These are phyloP conservation scores for Flaveria floridana DNA, from an alignment of 140 eudicot species.

Conservation along the genomic window DNA sequence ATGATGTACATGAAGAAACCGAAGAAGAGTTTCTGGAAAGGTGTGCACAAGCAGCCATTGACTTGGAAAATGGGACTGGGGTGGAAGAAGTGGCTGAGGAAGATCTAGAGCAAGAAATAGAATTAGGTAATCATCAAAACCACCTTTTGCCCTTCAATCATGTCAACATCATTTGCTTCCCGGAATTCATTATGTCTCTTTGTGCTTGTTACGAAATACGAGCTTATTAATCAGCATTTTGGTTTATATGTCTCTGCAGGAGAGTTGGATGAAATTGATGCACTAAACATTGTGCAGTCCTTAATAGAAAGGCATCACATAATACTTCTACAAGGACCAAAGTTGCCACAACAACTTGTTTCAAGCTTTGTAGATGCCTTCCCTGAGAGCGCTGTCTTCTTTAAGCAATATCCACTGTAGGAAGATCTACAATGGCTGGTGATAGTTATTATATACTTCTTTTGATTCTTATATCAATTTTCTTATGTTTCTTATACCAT, in stretches of 20 bases:
- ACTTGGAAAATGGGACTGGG: slow-evolving; percentile 58
- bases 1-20: slow-evolving; percentile 68
- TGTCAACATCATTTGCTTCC: background rate
- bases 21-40: slow-evolving; percentile 76
- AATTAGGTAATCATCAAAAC: slow-evolving; percentile 47
- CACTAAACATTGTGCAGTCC: slow-evolving; percentile 32
- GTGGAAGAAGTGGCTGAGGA: slow-evolving; percentile 65
- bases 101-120: slow-evolving; percentile 64
- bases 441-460: background rate
- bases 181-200: background rate
- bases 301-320: slow-evolving; percentile 50
- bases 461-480: background rate
- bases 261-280: slow-evolving; percentile 52
- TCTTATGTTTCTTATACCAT: too few relatives aligned
- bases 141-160: slow-evolving; percentile 18
- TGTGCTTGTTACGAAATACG: background rate
- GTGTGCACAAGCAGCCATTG: slow-evolving; percentile 69
- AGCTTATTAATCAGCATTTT: background rate
- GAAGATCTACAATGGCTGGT: slow-evolving; percentile 3
- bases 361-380: slow-evolving; percentile 49
- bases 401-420: slow-evolving; percentile 28
- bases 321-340: slow-evolving; percentile 39
- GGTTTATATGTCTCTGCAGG: slow-evolving; percentile 40
- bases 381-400: slow-evolving; percentile 48
- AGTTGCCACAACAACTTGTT: slow-evolving; percentile 46